Conservation (phyloP, 257 asterid genomes). For the Solanum gracilifrons region DNA sequence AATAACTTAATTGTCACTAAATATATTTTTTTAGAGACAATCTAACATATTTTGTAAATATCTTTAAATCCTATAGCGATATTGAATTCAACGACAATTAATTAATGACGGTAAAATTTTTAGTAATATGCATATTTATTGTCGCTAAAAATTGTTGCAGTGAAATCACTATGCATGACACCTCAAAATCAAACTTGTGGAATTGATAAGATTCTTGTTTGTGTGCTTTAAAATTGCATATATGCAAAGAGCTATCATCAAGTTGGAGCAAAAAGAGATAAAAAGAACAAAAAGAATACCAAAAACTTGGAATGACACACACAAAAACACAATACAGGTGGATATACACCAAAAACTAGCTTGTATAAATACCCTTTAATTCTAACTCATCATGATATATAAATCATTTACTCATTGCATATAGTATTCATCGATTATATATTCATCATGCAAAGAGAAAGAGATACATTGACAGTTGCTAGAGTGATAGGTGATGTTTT, state of each 20-base stretch:
- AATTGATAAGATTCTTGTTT: not conserved
- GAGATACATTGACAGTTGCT: conserved; percentile 50
- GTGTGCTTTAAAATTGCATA: not conserved
- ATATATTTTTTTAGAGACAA: not conserved
- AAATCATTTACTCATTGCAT: not conserved
- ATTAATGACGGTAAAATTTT: too few species aligned
- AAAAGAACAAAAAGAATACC: not conserved
- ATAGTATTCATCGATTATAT: not conserved
- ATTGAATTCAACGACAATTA: too few species aligned
- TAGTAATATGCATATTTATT: too few species aligned
- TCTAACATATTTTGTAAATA: not conserved
- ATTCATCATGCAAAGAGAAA: conserved; percentile 26
- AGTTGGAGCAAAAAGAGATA: not conserved
- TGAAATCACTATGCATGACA: not conserved
- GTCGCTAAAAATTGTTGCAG: not conserved
- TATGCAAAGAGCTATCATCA: not conserved
- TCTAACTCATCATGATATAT: not conserved
- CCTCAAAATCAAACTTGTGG: not conserved
- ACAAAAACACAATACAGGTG: not conserved
- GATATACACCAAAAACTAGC: not conserved
- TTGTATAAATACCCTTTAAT: not conserved
- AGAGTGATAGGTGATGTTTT: conserved; percentile 58
- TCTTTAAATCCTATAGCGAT: too few species aligned
- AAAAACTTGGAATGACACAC: not conserved
- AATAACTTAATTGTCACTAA: too few species aligned